Percentiles rank a stretch among this genome's conserved stretches.
phyloP scores from a whole-genome alignment of 2,329 filamentous ascomycete genomes.

The Aspergillus quadrilineatus region DNA sequence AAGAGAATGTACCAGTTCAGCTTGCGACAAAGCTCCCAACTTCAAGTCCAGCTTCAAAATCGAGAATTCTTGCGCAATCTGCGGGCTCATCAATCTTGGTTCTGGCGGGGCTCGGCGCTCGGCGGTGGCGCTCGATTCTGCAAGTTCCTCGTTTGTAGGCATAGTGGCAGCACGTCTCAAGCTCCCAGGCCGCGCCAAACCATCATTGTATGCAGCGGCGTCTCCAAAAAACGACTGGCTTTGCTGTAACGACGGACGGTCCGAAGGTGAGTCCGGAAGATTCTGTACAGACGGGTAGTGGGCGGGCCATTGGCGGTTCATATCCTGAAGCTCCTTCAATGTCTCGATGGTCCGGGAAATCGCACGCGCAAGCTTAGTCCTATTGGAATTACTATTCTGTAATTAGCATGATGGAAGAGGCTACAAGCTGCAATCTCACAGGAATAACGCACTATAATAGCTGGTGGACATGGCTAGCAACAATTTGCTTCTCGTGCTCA shows the following conservation, averaged over 20 bases:
- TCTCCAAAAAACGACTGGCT: constrained; percentile 37
- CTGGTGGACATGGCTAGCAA: constrained; percentile 85
- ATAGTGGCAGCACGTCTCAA: constrained; percentile 72
- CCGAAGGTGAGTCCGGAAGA: constrained; percentile 27
- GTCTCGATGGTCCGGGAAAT: constrained; percentile 85
- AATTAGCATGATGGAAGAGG: constrained; percentile 17
- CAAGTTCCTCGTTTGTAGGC: constrained; percentile 57
- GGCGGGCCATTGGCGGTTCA: constrained; percentile 89
- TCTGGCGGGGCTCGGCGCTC: constrained; percentile 63
- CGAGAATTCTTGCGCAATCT: constrained; percentile 94
- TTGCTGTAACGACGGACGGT: constrained; percentile 38
- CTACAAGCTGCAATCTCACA: background rate
- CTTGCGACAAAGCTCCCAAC: constrained; percentile 78
- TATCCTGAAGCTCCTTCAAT: constrained; percentile 77
- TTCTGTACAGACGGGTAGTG: constrained; percentile 73
- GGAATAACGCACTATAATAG: constrained; percentile 66
- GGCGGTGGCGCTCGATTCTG: constrained; percentile 73
- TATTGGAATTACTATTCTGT: constrained; percentile 70
- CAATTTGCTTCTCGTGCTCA: constrained; percentile 64
- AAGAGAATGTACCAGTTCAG: constrained; percentile 88
- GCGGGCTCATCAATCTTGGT: constrained; percentile 81
- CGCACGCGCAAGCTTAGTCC: constrained; percentile 78
- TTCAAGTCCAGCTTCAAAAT: constrained; percentile 93
- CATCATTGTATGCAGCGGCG: constrained; percentile 24
- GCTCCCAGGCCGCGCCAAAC: constrained; percentile 49